These are phyloP conservation scores for Termitomyces sp. DNA, from an alignment of 768 basidiomycete genomes.

Conservation along the genomic window DNA sequence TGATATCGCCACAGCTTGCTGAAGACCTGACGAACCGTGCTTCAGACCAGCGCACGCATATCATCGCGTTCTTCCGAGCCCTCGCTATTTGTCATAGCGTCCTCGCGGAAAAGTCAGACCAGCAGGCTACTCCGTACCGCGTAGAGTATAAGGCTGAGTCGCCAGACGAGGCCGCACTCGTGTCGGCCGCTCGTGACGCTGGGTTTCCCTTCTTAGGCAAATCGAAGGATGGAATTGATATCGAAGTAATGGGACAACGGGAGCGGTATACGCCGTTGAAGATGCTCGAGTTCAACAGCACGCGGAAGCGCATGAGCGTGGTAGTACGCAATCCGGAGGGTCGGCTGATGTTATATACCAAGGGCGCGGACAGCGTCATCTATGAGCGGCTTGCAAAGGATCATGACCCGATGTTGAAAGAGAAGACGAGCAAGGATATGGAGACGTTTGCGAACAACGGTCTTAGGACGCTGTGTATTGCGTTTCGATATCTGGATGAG, in stretches of 20 bases:
- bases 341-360: conserved; percentile 79
- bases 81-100: conserved; percentile 94
- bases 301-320: conserved; percentile 94
- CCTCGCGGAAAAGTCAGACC: conserved; percentile 71
- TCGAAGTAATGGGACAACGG: conserved; percentile 86
- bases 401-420: conserved; percentile 71
- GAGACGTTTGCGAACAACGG: conserved; percentile 93
- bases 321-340: conserved; percentile 84
- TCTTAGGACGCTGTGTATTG: conserved; percentile 86
- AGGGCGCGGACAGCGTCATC: conserved; percentile 96
- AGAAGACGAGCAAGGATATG: conserved; percentile 80
- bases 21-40: conserved; percentile 64
- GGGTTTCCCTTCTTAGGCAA: conserved; percentile 88
- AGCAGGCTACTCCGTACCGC: conserved; percentile 49
- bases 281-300: conserved; percentile 89
- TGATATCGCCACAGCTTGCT: conserved; percentile 83
- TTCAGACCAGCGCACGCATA: conserved; percentile 54
- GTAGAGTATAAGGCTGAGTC: conserved; percentile 95
- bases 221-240: conserved; percentile 70
- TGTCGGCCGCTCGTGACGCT: conserved; percentile 85
- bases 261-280: conserved; percentile 80
- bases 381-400: conserved; percentile 78
- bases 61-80: conserved; percentile 89
- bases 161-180: conserved; percentile 93
- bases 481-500: conserved; percentile 72